Percentiles rank a stretch among this genome's conserved stretches.
Conservation (phyloP, 2,329 filamentous ascomycete species). For the Niveomyces coronatus region DNA sequence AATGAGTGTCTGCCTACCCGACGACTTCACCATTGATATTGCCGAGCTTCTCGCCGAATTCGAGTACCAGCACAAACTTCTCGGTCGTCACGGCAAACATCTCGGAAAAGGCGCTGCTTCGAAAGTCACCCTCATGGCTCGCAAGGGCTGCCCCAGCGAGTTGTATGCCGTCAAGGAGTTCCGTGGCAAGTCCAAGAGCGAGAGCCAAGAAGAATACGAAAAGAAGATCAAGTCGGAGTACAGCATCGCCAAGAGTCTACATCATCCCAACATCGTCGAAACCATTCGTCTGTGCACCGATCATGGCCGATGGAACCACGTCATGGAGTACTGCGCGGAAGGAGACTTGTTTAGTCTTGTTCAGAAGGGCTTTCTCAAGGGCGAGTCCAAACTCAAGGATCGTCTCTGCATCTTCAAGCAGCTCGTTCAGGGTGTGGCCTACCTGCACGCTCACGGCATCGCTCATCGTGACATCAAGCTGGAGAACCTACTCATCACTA, state of each 20-base stretch:
- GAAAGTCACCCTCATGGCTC: conserved; percentile 69
- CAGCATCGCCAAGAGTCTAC: conserved; percentile 73
- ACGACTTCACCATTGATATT: conserved; percentile 63
- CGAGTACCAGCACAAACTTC: conserved; percentile 57
- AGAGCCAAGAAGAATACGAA: conserved; percentile 65
- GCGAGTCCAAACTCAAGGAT: conserved; percentile 55
- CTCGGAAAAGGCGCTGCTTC: conserved; percentile 77
- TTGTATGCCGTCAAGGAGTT: conserved; percentile 85
- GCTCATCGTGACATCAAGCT: conserved; percentile 87
- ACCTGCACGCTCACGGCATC: conserved; percentile 74
- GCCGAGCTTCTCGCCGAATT: conserved; percentile 61
- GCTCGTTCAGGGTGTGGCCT: conserved; percentile 68
- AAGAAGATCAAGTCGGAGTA: conserved; percentile 89
- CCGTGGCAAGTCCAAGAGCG: conserved; percentile 57
- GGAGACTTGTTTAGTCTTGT: conserved; percentile 73
- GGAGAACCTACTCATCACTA: conserved; percentile 73
- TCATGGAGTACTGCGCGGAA: conserved; percentile 84
- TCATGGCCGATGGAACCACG: conserved; percentile 72
- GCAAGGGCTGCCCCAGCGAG: conserved; percentile 54
- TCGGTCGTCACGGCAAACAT: conserved; percentile 62
- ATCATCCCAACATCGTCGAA: conserved; percentile 81
- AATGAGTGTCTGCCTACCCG: conserved; percentile 62
- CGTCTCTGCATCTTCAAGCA: conserved; percentile 85
- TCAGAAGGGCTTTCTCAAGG: conserved; percentile 56
- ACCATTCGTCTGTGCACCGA: conserved; percentile 68